A percentile compares a stretch with the other conserved stretches of the same genome.
Conservation (phyloP, 257 asterid species). For the Cinchona pubescens region DNA sequence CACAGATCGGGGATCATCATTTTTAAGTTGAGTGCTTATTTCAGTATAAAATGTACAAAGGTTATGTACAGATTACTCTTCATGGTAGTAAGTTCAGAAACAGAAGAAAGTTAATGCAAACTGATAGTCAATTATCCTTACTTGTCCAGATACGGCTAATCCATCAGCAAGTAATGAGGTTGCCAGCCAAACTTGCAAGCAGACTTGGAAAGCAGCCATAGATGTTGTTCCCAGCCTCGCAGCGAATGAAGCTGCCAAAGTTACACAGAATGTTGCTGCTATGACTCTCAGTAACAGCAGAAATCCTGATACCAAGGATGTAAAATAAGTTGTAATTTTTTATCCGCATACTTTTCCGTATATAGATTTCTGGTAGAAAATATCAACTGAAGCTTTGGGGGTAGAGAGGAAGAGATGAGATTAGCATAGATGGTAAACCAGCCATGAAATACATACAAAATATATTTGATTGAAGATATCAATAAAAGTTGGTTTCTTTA, state of each 20-base stretch:
- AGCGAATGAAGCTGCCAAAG: conserved; percentile 78
- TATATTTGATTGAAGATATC: not conserved
- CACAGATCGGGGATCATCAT: not conserved
- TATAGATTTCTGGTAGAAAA: not conserved
- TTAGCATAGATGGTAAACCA: not conserved
- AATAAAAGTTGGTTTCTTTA: not conserved
- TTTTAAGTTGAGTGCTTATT: not conserved
- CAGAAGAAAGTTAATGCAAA: not conserved
- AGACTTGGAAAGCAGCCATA: conserved; percentile 91
- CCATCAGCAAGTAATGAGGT: conserved; percentile 84
- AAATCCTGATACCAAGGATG: conserved; percentile 39
- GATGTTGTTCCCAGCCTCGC: conserved; percentile 68
- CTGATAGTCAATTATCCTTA: conserved; percentile 9
- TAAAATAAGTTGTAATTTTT: not conserved
- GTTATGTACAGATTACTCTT: not conserved
- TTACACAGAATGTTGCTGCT: conserved; percentile 79
- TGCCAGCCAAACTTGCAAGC: conserved; percentile 87
- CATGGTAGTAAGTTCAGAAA: not conserved
- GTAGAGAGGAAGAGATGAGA: not conserved
- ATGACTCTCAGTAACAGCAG: conserved; percentile 69
- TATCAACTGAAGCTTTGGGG: not conserved
- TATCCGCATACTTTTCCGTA: not conserved
- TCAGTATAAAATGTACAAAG: not conserved
- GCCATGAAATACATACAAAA: not conserved
- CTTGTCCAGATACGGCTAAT: conserved; percentile 88